Base-by-base conservation (phyloP, 768 basidiomycete genomes). In the Lactarius akahatsu region DNA sequence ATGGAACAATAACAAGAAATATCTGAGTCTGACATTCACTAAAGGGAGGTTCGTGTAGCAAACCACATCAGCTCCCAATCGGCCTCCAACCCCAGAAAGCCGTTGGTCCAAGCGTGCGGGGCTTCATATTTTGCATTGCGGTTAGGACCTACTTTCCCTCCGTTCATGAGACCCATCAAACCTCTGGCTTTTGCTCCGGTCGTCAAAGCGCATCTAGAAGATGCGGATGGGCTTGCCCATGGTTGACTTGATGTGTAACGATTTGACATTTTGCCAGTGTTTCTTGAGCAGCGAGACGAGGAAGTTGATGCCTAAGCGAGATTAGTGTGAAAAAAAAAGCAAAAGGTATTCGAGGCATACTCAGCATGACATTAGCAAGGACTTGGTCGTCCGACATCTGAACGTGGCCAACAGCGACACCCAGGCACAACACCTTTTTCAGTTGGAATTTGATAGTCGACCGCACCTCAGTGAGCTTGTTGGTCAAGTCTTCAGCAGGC, bases 391-490 rank as follows among this genome's bases (percentile, higher is more conserved):
- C 95, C 66, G 83, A 90, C 96, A 99, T 98, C 77, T 96, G 85
- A 78, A 96, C 85, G 80, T 99, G 95, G 73, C 96, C 97, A 70
- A 99, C 91, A 73, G 97, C 97, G 71, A 98, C 96, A 82, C 95
- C 97, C 81, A 99, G 83, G 82, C 97, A 99, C 65, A 99, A 85
- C 67, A 98, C 97, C 83, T 95, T 95, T 87, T 98, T 98, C 63
- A 98, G 87, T 85, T 98, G 96, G 92, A 98, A 98, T 83, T 98
- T 99, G 87, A 99, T 98, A 71, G 96, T 98, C 72, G 94, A 96
- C 76, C 93, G 91, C 72, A 99, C 96, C 79, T 99, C 97, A 71
- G 80, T 87, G 76, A 97, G 82, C 83, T 98, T 98, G 83, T 87
- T 90, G 76, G 74, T 73, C 63, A 99, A 81, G 79, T 98, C 96